These are phyloP conservation scores for Candida corydali DNA, from an alignment of 805 yeast species.

Conservation along the genomic window DNA sequence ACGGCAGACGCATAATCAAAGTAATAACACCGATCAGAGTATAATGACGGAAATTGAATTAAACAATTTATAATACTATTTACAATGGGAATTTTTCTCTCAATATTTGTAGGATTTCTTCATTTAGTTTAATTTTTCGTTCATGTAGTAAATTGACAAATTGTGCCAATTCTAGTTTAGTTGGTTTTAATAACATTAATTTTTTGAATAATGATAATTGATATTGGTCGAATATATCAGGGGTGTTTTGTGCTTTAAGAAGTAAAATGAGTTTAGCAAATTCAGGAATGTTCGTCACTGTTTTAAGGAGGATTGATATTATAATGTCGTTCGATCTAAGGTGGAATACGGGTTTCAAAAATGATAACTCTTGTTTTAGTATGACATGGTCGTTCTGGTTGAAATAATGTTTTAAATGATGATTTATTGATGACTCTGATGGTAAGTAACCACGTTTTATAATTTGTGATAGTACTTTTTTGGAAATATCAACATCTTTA, in stretches of 20 bases:
- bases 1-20: neutral
- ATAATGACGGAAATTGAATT: conserved; percentile 4
- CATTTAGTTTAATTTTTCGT: neutral
- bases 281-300: conserved; percentile 21
- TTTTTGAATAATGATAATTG: conserved; percentile 16
- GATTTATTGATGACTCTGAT: conserved; percentile 17
- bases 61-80: conserved; percentile 3
- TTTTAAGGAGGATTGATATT: conserved; percentile 19
- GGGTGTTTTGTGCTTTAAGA: conserved; percentile 10
- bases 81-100: neutral
- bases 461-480: neutral
- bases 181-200: conserved; percentile 3
- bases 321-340: conserved; percentile 13
- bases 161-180: conserved; percentile 1
- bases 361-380: conserved; percentile 18
- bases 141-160: conserved; percentile 2
- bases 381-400: conserved; percentile 9
- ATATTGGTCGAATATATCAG: conserved; percentile 12
- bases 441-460: conserved; percentile 13
- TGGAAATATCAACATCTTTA: neutral
- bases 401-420: conserved; percentile 15
- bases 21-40: neutral
- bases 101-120: neutral
- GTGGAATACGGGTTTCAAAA: conserved; percentile 27
- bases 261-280: conserved; percentile 24